Evolutionary conservation across 129 eudicot species (phyloP), one percentile per base, ranked within the genome.

Genomic region (Silybum marianum): DNA sequence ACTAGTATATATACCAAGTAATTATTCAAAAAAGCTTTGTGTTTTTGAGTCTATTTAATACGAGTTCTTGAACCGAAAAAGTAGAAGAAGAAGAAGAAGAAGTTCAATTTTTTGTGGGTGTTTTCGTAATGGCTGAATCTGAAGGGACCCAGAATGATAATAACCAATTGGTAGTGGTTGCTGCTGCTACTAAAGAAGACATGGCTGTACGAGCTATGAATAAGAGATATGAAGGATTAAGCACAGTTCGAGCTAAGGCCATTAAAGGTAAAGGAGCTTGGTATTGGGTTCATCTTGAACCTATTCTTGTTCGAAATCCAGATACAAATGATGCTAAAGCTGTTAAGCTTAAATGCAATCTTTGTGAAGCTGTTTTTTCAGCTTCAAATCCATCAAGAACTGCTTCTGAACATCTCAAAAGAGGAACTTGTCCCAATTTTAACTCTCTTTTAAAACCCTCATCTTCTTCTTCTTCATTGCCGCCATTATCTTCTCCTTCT

Each of bases 381-480:
- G 97, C 97, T 40, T 91, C 97, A 23, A 91, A 91, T 83, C 97
- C 97, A 2, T 91, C 97, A n/a, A 69, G 93, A 72, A 91, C 97
- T 0, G 97, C 97, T 69, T 81, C 97, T 30, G 97, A 91, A 78
- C 97, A 91, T 86, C 92, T 91, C 26, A 91, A 89, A 79, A 84
- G 88, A 42, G 97, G 97, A 3, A 86, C 90, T 30, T 91, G 97
- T 44, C 97, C 97, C 51, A 89, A 91, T 80, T 91, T 91, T 51
- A 88, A 75, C 84, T 77, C 87, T 18, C 74, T 83, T 18, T 36
- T 84, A 60, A 87, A 80, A 81, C 93, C 91, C 82, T 72, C 86
- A 9, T 87, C 92, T 0, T 78, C 86, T 0, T 81, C 81, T 19
- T 69, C 66, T 65, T 81, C 84, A 66, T 30, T 89, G 40, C 93